Percentiles rank a stretch among this genome's conserved stretches.
Conservation (phyloP, 2,329 filamentous ascomycete genomes). For the Fusarium chuoi region DNA sequence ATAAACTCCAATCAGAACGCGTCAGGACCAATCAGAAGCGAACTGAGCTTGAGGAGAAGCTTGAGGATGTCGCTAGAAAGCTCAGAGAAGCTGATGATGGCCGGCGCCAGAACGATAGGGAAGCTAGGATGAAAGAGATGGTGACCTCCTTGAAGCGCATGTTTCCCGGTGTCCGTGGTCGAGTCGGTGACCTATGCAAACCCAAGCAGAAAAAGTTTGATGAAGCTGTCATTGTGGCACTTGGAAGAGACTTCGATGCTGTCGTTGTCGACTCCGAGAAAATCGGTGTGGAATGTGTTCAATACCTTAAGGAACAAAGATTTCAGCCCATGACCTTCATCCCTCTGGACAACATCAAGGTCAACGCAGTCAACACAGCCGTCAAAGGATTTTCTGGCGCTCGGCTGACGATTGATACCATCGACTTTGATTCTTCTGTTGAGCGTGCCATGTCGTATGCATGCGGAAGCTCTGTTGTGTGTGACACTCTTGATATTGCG, state of each 20-base stretch:
- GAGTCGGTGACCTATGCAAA: constrained; percentile 90
- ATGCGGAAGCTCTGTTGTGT: constrained; percentile 94
- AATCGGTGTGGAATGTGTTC: constrained; percentile 91
- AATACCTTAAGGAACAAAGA: constrained; percentile 91
- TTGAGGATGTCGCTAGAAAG: constrained; percentile 82
- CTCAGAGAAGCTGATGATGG: constrained; percentile 88
- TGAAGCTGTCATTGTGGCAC: constrained; percentile 89
- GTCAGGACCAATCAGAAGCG: constrained; percentile 82
- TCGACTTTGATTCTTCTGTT: constrained; percentile 89
- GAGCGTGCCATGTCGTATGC: constrained; percentile 95
- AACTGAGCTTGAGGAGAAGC: constrained; percentile 91
- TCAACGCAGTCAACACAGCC: constrained; percentile 88
- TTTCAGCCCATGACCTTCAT: constrained; percentile 92
- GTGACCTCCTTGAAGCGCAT: constrained; percentile 88
- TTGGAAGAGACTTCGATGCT: constrained; percentile 93
- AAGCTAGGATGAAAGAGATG: constrained; percentile 81
- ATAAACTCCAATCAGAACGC: constrained; percentile 84
- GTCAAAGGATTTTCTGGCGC: constrained; percentile 89
- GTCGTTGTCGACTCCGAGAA: constrained; percentile 96
- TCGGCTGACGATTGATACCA: constrained; percentile 92
- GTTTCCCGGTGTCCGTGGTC: constrained; percentile 90
- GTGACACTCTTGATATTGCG: constrained; percentile 85
- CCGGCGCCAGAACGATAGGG: constrained; percentile 84
- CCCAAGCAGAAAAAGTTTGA: constrained; percentile 98
- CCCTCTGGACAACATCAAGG: constrained; percentile 96